These are phyloP conservation scores for Ophiostoma perfectum DNA, from an alignment of 2,329 filamentous ascomycete genomes.

Conservation along the genomic window DNA sequence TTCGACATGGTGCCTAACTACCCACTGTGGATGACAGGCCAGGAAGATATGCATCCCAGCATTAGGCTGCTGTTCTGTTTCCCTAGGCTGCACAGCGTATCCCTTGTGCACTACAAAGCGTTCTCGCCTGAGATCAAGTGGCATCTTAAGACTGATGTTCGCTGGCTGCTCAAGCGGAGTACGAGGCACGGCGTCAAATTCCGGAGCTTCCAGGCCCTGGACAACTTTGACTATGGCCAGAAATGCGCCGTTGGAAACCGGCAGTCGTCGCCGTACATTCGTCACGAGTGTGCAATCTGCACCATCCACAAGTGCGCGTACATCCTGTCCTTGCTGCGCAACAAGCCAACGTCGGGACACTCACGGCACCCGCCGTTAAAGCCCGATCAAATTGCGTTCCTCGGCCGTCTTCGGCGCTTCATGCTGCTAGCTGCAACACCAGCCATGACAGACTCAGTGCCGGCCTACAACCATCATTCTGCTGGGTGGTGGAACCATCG, in stretches of 20 bases:
- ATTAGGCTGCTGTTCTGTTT: constrained; percentile 26
- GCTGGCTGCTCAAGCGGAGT: constrained; percentile 20
- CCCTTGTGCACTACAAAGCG: constrained; percentile 23
- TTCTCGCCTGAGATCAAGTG: constrained; percentile 25
- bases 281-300: constrained; percentile 28
- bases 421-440: constrained; percentile 21
- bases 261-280: not conserved
- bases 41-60: constrained; percentile 22
- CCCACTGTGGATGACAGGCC: constrained; percentile 24
- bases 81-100: constrained; percentile 24
- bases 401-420: constrained; percentile 11
- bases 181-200: constrained; percentile 21
- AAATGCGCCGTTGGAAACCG: constrained; percentile 18
- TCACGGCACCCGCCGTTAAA: constrained; percentile 11
- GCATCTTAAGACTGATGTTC: constrained; percentile 18
- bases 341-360: not conserved
- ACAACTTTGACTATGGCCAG: constrained; percentile 20
- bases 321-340: constrained; percentile 21
- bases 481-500: constrained; percentile 2
- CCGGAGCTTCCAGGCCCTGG: constrained; percentile 22
- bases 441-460: not conserved
- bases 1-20: constrained; percentile 26
- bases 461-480: not conserved
- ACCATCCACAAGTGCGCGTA: constrained; percentile 27
- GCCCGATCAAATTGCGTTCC: constrained; percentile 16